Conservation (phyloP, 805 yeast species). For the Lipomyces yamadae region DNA sequence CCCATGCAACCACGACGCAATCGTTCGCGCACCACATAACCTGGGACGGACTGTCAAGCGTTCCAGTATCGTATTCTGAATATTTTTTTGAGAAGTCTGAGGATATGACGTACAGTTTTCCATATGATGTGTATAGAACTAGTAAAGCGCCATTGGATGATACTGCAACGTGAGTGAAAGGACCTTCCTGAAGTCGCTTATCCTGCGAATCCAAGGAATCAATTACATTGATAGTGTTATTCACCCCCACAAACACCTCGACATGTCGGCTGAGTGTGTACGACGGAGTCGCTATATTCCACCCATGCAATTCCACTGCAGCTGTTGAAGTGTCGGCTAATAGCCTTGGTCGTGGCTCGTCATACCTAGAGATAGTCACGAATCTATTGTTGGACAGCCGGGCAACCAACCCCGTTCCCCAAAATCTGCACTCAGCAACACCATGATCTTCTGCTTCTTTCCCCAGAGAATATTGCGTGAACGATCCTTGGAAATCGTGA, state of each 20-base stretch:
- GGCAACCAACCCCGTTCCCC: slow-evolving; percentile 54
- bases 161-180: slow-evolving; percentile 50
- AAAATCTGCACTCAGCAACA: slow-evolving; percentile 49
- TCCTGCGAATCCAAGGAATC: slow-evolving; percentile 46
- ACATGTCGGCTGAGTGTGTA: slow-evolving; percentile 39
- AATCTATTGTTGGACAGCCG: slow-evolving; percentile 52
- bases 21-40: slow-evolving; percentile 87
- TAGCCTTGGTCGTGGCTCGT: slow-evolving; percentile 44
- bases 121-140: slow-evolving; percentile 53
- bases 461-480: slow-evolving; percentile 57
- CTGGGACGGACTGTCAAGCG: slow-evolving; percentile 48
- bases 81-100: slow-evolving; percentile 53
- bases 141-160: slow-evolving; percentile 65
- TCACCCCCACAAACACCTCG: slow-evolving; percentile 43
- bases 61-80: slow-evolving; percentile 53
- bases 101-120: slow-evolving; percentile 58
- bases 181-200: slow-evolving; percentile 55
- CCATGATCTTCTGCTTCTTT: slow-evolving; percentile 45
- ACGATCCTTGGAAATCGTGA: slow-evolving; percentile 69
- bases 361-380: slow-evolving; percentile 49
- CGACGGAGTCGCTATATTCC: slow-evolving; percentile 45
- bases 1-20: slow-evolving; percentile 64
- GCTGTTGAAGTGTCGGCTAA: slow-evolving; percentile 31
- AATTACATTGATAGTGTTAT: slow-evolving; percentile 37
- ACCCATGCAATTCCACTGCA: slow-evolving; percentile 38